Conservation (phyloP, 805 yeast species). For the Starmera caribaea region DNA sequence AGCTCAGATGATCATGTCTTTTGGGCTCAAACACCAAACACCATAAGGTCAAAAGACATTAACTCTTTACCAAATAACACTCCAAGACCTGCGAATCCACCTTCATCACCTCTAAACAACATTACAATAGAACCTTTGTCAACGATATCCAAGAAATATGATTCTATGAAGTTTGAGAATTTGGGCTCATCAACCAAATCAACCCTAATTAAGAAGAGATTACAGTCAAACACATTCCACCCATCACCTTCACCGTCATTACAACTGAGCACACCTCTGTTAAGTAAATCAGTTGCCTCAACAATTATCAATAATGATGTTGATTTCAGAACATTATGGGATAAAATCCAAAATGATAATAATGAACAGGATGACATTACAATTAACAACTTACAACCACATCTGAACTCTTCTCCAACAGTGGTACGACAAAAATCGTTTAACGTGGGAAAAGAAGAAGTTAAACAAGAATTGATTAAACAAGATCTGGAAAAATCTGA, state of each 20-base stretch:
- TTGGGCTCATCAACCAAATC: slow-evolving; percentile 10
- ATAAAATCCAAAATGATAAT: no score
- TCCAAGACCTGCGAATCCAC: slow-evolving; percentile 4
- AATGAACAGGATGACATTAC: no score
- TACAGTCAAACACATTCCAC: no score
- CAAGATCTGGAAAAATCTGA: no score
- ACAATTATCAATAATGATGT: no score
- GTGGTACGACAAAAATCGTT: no score
- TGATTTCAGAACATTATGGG: no score
- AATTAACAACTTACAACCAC: no score
- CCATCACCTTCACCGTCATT: background rate
- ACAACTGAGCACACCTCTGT: slow-evolving; percentile 1
- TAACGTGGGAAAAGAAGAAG: no score
- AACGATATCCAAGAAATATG: slow-evolving; percentile 8
- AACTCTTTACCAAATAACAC: slow-evolving; percentile 1
- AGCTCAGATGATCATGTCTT: slow-evolving; percentile 19
- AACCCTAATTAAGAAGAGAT: slow-evolving; percentile 4
- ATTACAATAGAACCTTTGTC: slow-evolving; percentile 9
- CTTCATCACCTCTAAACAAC: slow-evolving; percentile 16
- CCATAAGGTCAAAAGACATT: slow-evolving; percentile 1
- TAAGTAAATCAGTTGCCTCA: no score
- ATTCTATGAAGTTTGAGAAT: slow-evolving; percentile 13
- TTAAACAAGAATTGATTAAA: no score
- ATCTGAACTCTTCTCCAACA: no score
- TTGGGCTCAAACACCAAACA: slow-evolving; percentile 19